A percentile compares a stretch with the other conserved stretches of the same genome.
These are phyloP conservation scores for Fusarium temperatum DNA, from an alignment of 2,329 filamentous ascomycete genomes.

Conservation along the genomic window DNA sequence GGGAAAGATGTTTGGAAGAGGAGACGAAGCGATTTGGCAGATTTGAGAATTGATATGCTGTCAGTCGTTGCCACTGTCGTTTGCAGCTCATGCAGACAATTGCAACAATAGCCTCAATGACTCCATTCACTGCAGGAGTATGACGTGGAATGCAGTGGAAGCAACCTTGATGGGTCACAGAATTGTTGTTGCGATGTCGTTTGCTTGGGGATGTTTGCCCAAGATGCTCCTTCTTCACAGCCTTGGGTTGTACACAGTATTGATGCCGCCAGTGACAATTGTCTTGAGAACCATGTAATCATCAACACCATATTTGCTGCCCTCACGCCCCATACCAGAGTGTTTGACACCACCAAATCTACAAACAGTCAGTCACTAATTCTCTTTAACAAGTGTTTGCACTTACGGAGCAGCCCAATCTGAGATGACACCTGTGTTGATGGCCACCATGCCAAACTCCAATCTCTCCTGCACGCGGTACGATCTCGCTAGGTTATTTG, in stretches of 20 bases:
- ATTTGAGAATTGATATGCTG: background rate
- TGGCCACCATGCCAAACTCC: slow-evolving; percentile 75
- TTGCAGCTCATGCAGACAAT: background rate
- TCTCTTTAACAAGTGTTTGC: background rate
- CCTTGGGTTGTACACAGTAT: slow-evolving; percentile 8
- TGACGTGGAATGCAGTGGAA: background rate
- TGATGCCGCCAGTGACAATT: slow-evolving; percentile 53
- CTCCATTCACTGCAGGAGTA: background rate
- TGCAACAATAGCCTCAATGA: background rate
- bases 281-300: slow-evolving; percentile 67
- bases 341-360: slow-evolving; percentile 70
- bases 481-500: slow-evolving; percentile 71
- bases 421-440: slow-evolving; percentile 63
- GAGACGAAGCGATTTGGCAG: background rate
- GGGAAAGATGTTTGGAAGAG: background rate
- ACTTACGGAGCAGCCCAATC: slow-evolving; percentile 42
- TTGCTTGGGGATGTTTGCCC: background rate
- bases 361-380: slow-evolving; percentile 1
- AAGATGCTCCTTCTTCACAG: background rate
- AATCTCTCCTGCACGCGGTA: slow-evolving; percentile 74
- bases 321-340: slow-evolving; percentile 69
- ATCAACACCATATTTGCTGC: slow-evolving; percentile 67
- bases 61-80: background rate
- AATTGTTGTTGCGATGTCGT: background rate
- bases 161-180: background rate